Conservation (phyloP, 2,329 filamentous ascomycete species). For the Fusarium poae region DNA sequence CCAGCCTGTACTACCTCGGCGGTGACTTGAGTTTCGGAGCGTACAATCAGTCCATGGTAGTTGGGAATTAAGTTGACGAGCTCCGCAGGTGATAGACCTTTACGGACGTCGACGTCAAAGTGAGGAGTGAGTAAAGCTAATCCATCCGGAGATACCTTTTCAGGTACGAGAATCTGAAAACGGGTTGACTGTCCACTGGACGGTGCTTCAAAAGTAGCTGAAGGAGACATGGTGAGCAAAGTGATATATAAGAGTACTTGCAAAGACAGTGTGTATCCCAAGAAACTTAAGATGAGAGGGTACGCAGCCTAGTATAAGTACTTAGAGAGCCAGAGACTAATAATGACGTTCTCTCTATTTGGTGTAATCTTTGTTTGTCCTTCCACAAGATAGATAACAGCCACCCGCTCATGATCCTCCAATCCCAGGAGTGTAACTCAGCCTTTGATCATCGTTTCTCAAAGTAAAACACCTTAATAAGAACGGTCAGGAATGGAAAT, state of each 20-base stretch:
- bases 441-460: conserved; percentile 31
- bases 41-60: conserved; percentile 83
- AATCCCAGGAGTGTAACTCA: conserved; percentile 33
- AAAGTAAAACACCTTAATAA: conserved; percentile 40
- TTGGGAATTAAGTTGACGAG: conserved; percentile 74
- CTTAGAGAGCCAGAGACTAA: conserved; percentile 5
- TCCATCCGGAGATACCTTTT: conserved; percentile 85
- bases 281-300: conserved; percentile 19
- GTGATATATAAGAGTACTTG: conserved; percentile 18
- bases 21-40: conserved; percentile 86
- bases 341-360: conserved; percentile 37
- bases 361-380: conserved; percentile 23
- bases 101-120: conserved; percentile 77
- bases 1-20: conserved; percentile 74
- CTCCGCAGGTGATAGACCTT: conserved; percentile 71
- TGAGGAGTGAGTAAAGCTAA: conserved; percentile 74
- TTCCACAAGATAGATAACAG: conserved; percentile 32
- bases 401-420: conserved; percentile 31
- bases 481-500: conserved; percentile 21
- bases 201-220: conserved; percentile 45
- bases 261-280: conserved; percentile 25
- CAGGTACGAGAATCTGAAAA: conserved; percentile 76
- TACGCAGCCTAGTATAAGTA: conserved; percentile 35
- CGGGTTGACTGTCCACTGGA: conserved; percentile 34
- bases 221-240: conserved; percentile 48